phyloP scores from a whole-genome alignment of 2,329 filamentous ascomycete genomes.

The Sporothrix pseudoabietina region DNA sequence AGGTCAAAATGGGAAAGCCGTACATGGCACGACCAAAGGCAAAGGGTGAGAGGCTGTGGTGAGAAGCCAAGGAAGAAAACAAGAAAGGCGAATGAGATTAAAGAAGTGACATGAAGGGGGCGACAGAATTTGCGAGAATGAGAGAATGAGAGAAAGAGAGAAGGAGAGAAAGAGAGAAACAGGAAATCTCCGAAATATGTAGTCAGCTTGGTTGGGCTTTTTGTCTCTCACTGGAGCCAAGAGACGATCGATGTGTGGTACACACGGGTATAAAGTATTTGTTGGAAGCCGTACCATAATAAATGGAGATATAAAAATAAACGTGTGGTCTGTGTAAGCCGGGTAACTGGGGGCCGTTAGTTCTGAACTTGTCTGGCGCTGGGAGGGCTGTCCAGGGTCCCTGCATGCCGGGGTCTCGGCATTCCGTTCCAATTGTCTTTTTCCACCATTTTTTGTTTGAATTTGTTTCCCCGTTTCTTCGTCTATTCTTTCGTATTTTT shows the following conservation, averaged over 20 bases:
- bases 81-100: not conserved
- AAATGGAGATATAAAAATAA: constrained; percentile 23
- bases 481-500: not conserved
- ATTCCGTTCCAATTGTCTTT: not conserved
- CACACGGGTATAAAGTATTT: too few species aligned
- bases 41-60: not conserved
- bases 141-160: not conserved
- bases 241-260: not conserved
- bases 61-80: not conserved
- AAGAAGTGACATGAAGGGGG: not conserved
- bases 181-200: not conserved
- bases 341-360: constrained; percentile 6
- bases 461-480: not conserved
- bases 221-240: not conserved
- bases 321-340: constrained; percentile 4
- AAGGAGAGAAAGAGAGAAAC: not conserved
- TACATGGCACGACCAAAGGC: not conserved
- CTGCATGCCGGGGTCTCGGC: constrained; percentile 9
- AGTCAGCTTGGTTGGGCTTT: constrained; percentile 7
- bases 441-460: not conserved
- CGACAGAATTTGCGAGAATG: not conserved
- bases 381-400: not conserved
- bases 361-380: not conserved
- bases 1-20: not conserved
- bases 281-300: not conserved